Evolutionary conservation across 306 rosid genomes (phyloP), one percentile per base, ranked within the genome.

Genomic region (Fragaria iinumae): DNA sequence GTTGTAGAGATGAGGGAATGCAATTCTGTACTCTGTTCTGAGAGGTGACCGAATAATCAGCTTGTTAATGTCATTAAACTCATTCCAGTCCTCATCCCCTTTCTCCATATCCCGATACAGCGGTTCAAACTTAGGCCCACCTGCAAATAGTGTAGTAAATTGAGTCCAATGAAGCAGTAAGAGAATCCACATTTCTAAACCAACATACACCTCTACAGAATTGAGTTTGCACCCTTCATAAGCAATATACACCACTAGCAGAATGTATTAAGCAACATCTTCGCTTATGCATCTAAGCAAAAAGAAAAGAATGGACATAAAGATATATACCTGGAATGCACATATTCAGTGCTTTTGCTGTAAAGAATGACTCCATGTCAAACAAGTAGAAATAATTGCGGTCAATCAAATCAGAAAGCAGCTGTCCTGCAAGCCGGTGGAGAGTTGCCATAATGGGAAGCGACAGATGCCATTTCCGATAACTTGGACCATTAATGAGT

Each of bases 81-180:
- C 99, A 80, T 95, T 95, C 99, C 99, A 95, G 77, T 95, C 99
- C 83, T 92, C 99, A 73, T 95, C 99, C 71, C 99, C 99, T 84
- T 95, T 95, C 88, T 95, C 99, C 99, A 95, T 95, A 83, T 95
- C 99, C 39, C 99, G 97, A 73, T 95, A 95, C 81, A 95, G 84
- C 18, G 99, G 99, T 90, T 95, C 99, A 84, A 95, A 95, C 71
- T 95, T 95, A 52, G 99, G 99, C 69, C 99, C 99, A 76, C 99
- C 99, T 95, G 84, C 67, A 78, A 11, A 69, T 34, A 36, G 76
- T 63, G 16, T 14, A 13, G 47, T 34, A 49, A 17, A 69, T 6
- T 56, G 41, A 70, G 52, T 41, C 52, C 17, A 5, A 21, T 11
- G 50, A 67, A 21, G 21, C 23, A 43, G 17, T 0, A 66, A 39